These are phyloP conservation scores for Jatropha multifida DNA, from an alignment of 441 rosid genomes.

Conservation along the genomic window DNA sequence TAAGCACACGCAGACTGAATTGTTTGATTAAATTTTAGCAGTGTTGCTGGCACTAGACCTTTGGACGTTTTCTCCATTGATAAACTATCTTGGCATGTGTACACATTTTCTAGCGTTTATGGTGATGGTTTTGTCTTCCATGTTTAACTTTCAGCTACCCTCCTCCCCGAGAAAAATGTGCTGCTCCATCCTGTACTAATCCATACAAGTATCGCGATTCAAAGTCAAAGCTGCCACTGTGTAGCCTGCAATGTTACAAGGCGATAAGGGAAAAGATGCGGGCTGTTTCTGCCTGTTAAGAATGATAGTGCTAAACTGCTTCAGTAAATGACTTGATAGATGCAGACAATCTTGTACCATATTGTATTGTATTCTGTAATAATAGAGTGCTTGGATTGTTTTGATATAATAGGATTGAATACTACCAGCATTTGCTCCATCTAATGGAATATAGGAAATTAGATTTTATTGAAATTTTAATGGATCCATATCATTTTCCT, in stretches of 20 bases:
- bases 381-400: background rate
- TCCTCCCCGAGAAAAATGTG: conserved; percentile 89
- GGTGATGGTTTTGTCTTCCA: conserved; percentile 6
- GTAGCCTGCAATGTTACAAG: conserved; percentile 91
- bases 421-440: too few species aligned
- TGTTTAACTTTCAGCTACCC: conserved; percentile 61
- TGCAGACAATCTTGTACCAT: background rate
- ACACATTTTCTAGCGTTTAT: background rate
- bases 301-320: background rate
- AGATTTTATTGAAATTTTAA: too few species aligned
- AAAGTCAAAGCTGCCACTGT: conserved; percentile 77
- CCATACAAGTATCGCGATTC: conserved; percentile 89
- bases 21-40: background rate
- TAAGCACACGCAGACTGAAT: background rate
- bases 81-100: background rate
- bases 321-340: background rate
- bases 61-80: background rate
- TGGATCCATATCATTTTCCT: too few species aligned
- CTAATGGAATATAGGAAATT: too few species aligned
- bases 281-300: conserved; percentile 41
- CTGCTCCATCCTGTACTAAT: conserved; percentile 73
- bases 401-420: background rate
- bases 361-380: background rate
- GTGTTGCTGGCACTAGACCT: background rate
- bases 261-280: conserved; percentile 51